Base-by-base conservation (phyloP, 768 basidiomycete genomes). In the Sporobolomyces pararoseus region DNA sequence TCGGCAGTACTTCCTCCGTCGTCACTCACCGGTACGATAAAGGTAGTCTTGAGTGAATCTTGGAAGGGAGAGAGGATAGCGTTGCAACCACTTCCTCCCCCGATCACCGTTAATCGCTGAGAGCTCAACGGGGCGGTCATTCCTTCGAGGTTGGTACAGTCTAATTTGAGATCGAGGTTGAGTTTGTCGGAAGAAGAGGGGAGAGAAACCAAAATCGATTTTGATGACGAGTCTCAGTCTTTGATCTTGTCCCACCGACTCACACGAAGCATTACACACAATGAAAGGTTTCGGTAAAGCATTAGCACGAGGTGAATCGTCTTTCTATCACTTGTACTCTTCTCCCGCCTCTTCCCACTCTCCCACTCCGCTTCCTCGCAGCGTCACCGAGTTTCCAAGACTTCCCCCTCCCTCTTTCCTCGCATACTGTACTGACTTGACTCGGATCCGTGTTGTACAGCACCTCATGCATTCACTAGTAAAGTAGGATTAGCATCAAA, bases 401-500 rank as follows among this genome's bases (percentile, higher is more conserved):
- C 12, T 34, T 19, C 29, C 27, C 21, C n/a, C 29, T 16, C 44
- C 39, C 47, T 51, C 58, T 35, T 54, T 47, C 29, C 47, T 69
- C 67, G 51, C 37, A 34, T 35, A 14, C 2, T 25, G 34, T n/a
- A n/a, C 21, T 7, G 47, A 49, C 9, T 23, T 42, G 10, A 42
- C 17, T 42, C 39, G 39, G 39, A 42, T 42, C 10, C 9, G 47
- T 49, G 47, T 49, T 10, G 23, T 51, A 91, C 94, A 77, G 93
- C 94, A 63, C 96, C 96, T 77, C 91, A 93, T 81, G 81, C 90
- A 77, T 82, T 99, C 78, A 90, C 89, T 66, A 84, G 85, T 76
- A 90, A 87, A 82, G 87, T 89, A 76, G 96, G 96, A 35, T 88
- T 92, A 86, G 80, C 92, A 42, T 95, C 95, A 85, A 94, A 67